Conservation (phyloP, 2,329 filamentous ascomycete genomes). For the Colletotrichum sublineola region DNA sequence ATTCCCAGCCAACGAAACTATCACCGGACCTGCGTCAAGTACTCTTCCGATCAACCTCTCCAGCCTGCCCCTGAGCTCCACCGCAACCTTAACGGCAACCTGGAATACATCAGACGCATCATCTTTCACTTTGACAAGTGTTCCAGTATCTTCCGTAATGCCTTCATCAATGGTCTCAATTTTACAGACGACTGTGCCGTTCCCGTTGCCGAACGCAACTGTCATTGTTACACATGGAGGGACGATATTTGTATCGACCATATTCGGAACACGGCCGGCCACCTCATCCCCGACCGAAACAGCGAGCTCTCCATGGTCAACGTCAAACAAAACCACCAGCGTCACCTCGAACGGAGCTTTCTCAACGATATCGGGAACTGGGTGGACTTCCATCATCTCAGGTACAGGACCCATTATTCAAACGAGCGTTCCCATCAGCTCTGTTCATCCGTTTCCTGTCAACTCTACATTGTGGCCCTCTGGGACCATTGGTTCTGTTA, state of each 20-base stretch:
- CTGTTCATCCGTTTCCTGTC: slow-evolving; percentile 7
- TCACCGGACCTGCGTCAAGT: not conserved
- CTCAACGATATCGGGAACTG: not conserved
- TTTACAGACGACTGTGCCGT: not conserved
- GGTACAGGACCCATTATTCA: not conserved
- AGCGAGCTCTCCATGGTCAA: not conserved
- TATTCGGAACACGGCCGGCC: not conserved
- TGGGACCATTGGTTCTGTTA: slow-evolving; percentile 22
- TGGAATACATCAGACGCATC: not conserved
- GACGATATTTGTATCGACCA: slow-evolving; percentile 3
- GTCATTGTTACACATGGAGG: slow-evolving; percentile 4
- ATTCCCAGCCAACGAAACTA: not conserved
- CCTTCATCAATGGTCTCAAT: not conserved
- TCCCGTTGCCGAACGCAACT: slow-evolving; percentile 25
- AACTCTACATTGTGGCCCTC: slow-evolving; percentile 24
- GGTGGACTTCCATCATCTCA: not conserved
- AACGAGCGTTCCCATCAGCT: slow-evolving; percentile 1
- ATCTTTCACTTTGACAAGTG: not conserved
- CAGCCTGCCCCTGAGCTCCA: not conserved
- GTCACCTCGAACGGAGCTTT: too few species aligned
- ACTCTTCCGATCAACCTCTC: not conserved
- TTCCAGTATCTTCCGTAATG: not conserved
- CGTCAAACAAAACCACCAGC: not conserved
- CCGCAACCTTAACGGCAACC: not conserved
- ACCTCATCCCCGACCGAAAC: not conserved